Evolutionary conservation across 2,329 filamentous ascomycete species (phyloP).

Genomic region (Xylaria polymorpha): DNA sequence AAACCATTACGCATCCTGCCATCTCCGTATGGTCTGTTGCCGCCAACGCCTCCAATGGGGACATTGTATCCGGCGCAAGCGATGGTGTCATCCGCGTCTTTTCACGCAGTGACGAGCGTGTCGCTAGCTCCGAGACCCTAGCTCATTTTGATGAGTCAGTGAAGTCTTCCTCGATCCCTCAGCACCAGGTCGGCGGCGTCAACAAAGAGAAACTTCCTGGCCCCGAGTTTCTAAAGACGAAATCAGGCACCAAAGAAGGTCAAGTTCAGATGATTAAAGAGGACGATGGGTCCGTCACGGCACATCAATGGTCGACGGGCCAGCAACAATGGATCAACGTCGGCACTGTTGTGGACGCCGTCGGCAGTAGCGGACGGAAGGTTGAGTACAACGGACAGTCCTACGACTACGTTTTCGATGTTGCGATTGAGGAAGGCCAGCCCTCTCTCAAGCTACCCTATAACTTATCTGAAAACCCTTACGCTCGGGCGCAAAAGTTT

Average conservation of each 20-base stretch:
- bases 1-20: constrained; percentile 96
- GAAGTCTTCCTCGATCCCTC: constrained; percentile 84
- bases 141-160: constrained; percentile 84
- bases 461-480: constrained; percentile 92
- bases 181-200: constrained; percentile 83
- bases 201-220: constrained; percentile 94
- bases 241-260: constrained; percentile 92
- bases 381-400: constrained; percentile 83
- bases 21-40: constrained; percentile 96
- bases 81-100: constrained; percentile 89
- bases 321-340: constrained; percentile 84
- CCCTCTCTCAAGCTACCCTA: constrained; percentile 93
- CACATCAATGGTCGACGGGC: constrained; percentile 85
- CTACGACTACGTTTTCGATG: constrained; percentile 97
- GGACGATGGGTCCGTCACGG: constrained; percentile 81
- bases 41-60: constrained; percentile 82
- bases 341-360: constrained; percentile 93
- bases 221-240: constrained; percentile 83
- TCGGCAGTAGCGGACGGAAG: constrained; percentile 83
- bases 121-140: constrained; percentile 75
- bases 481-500: constrained; percentile 91
- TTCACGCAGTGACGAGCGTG: constrained; percentile 74
- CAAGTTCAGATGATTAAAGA: constrained; percentile 94
- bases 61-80: constrained; percentile 93
- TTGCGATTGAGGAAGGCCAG: constrained; percentile 94